These are phyloP conservation scores for Cylindrodendrum hubeiense DNA, from an alignment of 2,329 filamentous ascomycete species.

Conservation along the genomic window DNA sequence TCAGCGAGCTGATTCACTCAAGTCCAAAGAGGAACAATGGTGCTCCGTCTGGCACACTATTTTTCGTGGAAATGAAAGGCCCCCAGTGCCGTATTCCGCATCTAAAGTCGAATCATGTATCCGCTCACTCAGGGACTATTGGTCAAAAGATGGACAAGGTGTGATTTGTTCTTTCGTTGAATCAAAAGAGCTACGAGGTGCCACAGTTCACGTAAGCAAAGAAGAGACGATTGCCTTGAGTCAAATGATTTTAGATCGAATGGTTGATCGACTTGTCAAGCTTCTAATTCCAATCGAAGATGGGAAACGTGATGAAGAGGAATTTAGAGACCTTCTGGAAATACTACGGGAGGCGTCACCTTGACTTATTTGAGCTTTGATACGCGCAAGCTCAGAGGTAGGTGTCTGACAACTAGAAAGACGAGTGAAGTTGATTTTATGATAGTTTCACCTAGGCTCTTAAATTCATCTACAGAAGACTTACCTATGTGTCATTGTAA, in stretches of 20 bases:
- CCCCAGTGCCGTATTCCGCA: background rate
- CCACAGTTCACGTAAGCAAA: background rate
- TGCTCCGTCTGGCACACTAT: background rate
- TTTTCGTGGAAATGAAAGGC: background rate
- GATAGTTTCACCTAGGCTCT: no score
- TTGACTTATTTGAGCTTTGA: no score
- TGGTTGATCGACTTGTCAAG: background rate
- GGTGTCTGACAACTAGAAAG: no score
- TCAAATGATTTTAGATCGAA: background rate
- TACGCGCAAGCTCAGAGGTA: no score
- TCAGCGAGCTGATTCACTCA: background rate
- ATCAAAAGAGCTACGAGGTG: background rate
- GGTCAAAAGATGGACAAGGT: background rate
- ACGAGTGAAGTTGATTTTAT: no score
- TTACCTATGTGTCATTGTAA: no score
- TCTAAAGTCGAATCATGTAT: background rate
- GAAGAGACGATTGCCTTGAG: background rate
- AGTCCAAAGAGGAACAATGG: constrained; percentile 2
- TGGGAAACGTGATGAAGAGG: no score
- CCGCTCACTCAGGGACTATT: background rate
- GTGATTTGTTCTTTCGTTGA: background rate
- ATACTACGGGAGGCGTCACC: no score
- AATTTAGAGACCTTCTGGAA: no score
- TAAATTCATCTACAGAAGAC: no score
- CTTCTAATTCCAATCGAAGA: background rate